A percentile compares a stretch with the other conserved stretches of the same genome.
Conservation (phyloP, 768 basidiomycete species). For the Pisolithus microcarpus region DNA sequence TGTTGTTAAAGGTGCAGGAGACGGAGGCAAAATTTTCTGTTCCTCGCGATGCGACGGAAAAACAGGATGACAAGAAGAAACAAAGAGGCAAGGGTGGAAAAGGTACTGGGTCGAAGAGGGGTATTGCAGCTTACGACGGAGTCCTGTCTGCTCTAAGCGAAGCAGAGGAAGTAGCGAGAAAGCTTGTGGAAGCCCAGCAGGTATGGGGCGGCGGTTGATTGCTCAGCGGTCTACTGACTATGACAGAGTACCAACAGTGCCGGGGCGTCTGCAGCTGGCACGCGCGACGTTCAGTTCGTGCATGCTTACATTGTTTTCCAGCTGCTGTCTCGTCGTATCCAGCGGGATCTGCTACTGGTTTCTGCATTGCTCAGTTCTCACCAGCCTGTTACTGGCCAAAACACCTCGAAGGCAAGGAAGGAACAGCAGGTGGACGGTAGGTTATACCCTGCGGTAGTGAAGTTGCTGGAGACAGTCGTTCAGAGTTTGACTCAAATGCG, state of each 20-base stretch:
- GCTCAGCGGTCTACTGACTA: constrained; percentile 1
- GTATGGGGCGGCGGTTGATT: constrained; percentile 30
- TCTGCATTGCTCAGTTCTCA: constrained; percentile 51
- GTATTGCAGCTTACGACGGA: constrained; percentile 82
- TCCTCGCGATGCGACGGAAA: constrained; percentile 18
- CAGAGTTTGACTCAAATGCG: constrained; percentile 84
- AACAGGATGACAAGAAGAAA: constrained; percentile 24
- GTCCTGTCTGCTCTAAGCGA: constrained; percentile 82
- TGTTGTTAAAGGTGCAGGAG: constrained; percentile 74
- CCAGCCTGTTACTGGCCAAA: constrained; percentile 17
- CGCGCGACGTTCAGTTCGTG: constrained; percentile 74
- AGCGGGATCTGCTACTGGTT: constrained; percentile 80
- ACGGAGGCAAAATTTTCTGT: constrained; percentile 53
- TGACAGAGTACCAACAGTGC: constrained; percentile 35
- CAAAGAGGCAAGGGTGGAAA: constrained; percentile 32
- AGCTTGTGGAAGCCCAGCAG: constrained; percentile 79
- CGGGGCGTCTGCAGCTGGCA: constrained; percentile 34
- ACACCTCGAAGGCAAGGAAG: constrained; percentile 26
- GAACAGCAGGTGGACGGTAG: constrained; percentile 58
- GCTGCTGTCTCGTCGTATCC: constrained; percentile 78
- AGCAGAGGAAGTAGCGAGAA: constrained; percentile 78
- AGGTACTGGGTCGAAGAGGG: constrained; percentile 50
- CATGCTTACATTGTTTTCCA: constrained; percentile 86
- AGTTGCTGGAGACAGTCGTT: constrained; percentile 77
- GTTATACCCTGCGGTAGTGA: constrained; percentile 82